Evolutionary conservation across 495 filamentous ascomycete genomes (phyloP), one percentile per base, ranked within the genome.

Genomic region (Bacidia gigantensis): DNA sequence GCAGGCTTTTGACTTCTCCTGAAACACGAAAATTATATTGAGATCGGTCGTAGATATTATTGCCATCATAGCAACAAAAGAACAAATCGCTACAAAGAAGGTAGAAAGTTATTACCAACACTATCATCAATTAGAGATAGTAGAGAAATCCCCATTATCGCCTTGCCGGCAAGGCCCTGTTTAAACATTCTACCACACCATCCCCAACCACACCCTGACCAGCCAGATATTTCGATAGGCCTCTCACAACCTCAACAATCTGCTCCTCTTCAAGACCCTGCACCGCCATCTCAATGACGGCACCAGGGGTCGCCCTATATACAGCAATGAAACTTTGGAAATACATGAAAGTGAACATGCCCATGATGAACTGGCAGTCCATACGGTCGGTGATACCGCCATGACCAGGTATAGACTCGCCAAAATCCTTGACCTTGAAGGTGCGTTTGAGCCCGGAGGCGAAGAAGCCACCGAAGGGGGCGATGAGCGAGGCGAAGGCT

Each of bases 341-440:
- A 68, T 99, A 99, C 74, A 99, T 86, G 68, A 85, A 97, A 11
- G 93, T 79, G 60, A 99, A 97, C 72, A 96, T 87, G 10, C 93
- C 93, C 93, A 99, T 99, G 70, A 96, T 97, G 71, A 96, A 96
- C 64, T 99, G 93, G 69, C 93, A 99, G 62, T 99, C 93, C 93
- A 99, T 97, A 22, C 93, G 82, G 65, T 99, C 93, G 5, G 93
- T 99, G 67, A 99, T 97, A 57, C 93, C 93, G 46, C 93, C 93
- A 60, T 99, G 93, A 35, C 93, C 93, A 1, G 93, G 93, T 58
- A 99, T 97, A 18, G 86, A 87, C 64, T 99, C 87, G 61, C 93
- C 93, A 66, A 99, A 99, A 69, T 99, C 93, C 72, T 99, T 99
- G 71, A 99, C 92, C 71, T 97, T 96, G 76, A 99, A 99, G 9